Conservation (phyloP, 345 rosid species). For the Camelina sativa region DNA sequence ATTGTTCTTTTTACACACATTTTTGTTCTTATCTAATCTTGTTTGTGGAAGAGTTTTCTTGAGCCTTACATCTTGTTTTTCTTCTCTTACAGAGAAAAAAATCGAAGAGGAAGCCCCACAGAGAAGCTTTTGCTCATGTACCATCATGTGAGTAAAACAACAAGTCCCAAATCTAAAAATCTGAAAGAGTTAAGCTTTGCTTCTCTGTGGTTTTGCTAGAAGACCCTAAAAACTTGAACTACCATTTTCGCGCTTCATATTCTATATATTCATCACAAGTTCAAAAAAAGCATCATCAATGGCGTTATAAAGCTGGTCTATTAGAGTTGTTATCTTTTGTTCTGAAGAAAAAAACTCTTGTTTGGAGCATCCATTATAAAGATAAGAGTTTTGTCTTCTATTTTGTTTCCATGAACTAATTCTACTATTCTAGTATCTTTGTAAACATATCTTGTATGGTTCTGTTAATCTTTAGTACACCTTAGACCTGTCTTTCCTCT, state of each 20-base stretch:
- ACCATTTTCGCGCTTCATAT: constrained; percentile 4
- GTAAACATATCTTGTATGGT: constrained; percentile 19
- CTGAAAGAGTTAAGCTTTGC: constrained; percentile 27
- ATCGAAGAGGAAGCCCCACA: constrained; percentile 66
- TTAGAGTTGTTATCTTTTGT: constrained; percentile 15
- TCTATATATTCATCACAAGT: background rate
- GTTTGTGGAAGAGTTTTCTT: constrained; percentile 2
- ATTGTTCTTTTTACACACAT: background rate
- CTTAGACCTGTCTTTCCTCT: constrained; percentile 3
- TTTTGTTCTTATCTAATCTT: background rate
- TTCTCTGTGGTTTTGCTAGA: constrained; percentile 17
- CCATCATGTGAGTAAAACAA: constrained; percentile 58
- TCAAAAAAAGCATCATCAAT: constrained; percentile 31
- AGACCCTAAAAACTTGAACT: constrained; percentile 4
- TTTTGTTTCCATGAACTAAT: background rate
- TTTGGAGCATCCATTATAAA: constrained; percentile 23
- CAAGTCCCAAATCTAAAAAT: background rate
- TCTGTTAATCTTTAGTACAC: constrained; percentile 15
- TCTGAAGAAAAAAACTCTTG: constrained; percentile 16
- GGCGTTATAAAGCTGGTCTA: constrained; percentile 12
- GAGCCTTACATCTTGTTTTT: constrained; percentile 16
- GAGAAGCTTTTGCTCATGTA: constrained; percentile 64
- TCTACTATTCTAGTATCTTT: background rate
- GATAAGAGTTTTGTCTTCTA: background rate
- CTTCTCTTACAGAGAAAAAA: constrained; percentile 63